Conservation (phyloP, 768 basidiomycete species). For the Phylloporus arenicola region DNA sequence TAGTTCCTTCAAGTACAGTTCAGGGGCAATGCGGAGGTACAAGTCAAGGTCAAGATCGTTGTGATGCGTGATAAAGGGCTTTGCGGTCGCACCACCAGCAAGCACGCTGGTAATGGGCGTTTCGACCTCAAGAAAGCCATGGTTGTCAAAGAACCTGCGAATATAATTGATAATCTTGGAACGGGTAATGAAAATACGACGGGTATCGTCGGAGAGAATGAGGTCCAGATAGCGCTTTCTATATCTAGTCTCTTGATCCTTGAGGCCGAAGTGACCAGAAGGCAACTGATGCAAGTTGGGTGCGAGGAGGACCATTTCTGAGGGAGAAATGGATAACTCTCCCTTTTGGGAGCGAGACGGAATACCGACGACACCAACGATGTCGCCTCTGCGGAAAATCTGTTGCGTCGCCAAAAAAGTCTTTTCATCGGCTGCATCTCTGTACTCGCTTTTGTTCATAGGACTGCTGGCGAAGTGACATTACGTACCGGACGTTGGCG, state of each 20-base stretch:
- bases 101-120: conserved; percentile 97
- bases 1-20: conserved; percentile 96
- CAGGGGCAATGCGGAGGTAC: conserved; percentile 95
- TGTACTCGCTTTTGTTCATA: conserved; percentile 18
- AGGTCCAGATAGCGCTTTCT: conserved; percentile 98
- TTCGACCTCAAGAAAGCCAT: conserved; percentile 98
- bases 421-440: conserved; percentile 61
- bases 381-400: conserved; percentile 90
- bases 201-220: conserved; percentile 86
- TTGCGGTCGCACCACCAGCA: conserved; percentile 96
- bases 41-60: conserved; percentile 96
- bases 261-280: conserved; percentile 86
- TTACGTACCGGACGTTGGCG: conserved; percentile 75
- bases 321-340: conserved; percentile 86
- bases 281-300: conserved; percentile 97
- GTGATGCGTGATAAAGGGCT: conserved; percentile 98
- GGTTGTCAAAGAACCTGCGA: conserved; percentile 80
- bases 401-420: conserved; percentile 71
- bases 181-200: conserved; percentile 87
- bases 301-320: conserved; percentile 78
- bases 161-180: conserved; percentile 89
- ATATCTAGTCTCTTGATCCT: conserved; percentile 96
- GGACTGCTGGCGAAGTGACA: neutral
- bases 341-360: conserved; percentile 94
- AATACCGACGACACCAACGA: conserved; percentile 85